These are phyloP conservation scores for Fagopyrum esculentum DNA, from an alignment of 148 eudicot genomes.

Conservation along the genomic window DNA sequence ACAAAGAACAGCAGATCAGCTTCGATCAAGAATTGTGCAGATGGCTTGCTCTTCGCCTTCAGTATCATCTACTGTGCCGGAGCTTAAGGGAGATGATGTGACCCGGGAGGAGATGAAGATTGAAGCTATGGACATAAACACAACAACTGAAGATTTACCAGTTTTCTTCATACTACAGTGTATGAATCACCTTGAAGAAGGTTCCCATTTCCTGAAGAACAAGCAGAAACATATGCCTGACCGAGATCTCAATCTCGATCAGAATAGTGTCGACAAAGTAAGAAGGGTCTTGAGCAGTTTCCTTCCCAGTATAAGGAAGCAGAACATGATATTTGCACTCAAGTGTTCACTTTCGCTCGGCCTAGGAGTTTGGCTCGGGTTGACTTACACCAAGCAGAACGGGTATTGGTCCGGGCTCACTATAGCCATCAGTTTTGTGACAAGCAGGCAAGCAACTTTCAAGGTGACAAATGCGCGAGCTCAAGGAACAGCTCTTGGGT, in stretches of 20 bases:
- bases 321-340: slow-evolving; percentile 33
- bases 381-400: slow-evolving; percentile 32
- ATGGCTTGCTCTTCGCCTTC: slow-evolving; percentile 17
- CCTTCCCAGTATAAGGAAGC: slow-evolving; percentile 7
- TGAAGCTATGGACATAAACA: not conserved
- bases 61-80: slow-evolving; percentile 23
- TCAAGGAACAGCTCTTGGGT: slow-evolving; percentile 57
- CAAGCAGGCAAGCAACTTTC: slow-evolving; percentile 35
- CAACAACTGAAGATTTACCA: not conserved
- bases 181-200: slow-evolving; percentile 6
- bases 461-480: slow-evolving; percentile 38
- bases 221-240: not conserved
- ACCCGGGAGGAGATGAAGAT: not conserved
- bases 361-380: slow-evolving; percentile 41
- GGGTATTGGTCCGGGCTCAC: slow-evolving; percentile 64
- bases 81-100: slow-evolving; percentile 9
- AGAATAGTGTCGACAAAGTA: not conserved
- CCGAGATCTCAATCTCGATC: not conserved
- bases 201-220: not conserved
- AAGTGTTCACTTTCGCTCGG: slow-evolving; percentile 47
- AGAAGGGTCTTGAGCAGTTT: slow-evolving; percentile 8
- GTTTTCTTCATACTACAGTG: slow-evolving; percentile 11
- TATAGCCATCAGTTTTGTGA: slow-evolving; percentile 41
- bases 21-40: slow-evolving; percentile 25
- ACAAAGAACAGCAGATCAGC: slow-evolving; percentile 12